Percentiles rank a stretch among this genome's conserved stretches.
Conservation (phyloP, 202 grass and related monocot genomes). For the Saccharum hybrid region DNA sequence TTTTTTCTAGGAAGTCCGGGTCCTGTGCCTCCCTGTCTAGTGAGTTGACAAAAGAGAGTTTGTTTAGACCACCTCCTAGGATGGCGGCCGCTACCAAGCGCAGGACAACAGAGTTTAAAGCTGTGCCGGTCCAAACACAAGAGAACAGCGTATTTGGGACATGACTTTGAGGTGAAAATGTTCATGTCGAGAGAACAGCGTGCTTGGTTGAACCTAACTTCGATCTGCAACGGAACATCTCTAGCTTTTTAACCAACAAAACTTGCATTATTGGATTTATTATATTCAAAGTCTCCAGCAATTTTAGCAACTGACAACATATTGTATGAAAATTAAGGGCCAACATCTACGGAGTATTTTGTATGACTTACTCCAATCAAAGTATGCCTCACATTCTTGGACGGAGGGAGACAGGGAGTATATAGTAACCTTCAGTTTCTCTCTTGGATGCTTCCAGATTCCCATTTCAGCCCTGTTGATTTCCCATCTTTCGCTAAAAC, state of each 20-base stretch:
- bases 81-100: constrained; percentile 19
- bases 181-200: not conserved
- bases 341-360: not conserved
- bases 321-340: not conserved
- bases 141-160: not conserved
- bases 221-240: not conserved
- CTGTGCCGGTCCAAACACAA: not conserved
- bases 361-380: not conserved
- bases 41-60: constrained; percentile 22
- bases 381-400: not conserved
- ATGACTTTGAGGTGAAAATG: not conserved
- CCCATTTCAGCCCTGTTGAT: too few relatives aligned
- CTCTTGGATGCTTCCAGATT: too few relatives aligned
- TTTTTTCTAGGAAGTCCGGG: not conserved
- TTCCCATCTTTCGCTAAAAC: too few relatives aligned
- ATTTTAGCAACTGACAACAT: not conserved
- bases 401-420: not conserved
- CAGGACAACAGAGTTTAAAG: constrained; percentile 36
- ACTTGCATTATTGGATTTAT: not conserved
- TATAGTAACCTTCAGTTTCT: too few relatives aligned
- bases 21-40: not conserved
- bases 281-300: not conserved
- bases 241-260: too few relatives aligned
- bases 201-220: not conserved
- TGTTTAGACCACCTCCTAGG: constrained; percentile 6